Base-by-base conservation (phyloP, 2,329 filamentous ascomycete species). In the Ceratocystis eucalypticola region DNA sequence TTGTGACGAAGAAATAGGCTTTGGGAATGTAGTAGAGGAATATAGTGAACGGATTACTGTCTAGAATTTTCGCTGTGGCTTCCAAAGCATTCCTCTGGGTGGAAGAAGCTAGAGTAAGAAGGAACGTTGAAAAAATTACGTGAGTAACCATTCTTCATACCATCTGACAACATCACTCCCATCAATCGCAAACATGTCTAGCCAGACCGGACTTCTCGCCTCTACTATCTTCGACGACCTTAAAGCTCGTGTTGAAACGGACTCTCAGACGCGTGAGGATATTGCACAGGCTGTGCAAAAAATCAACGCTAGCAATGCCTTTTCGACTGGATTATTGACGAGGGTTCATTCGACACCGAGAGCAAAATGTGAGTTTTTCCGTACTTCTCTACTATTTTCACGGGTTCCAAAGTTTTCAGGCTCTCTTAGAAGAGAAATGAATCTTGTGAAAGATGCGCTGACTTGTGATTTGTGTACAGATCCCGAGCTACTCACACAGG, bases 261-360 rank as follows among this genome's bases (percentile, higher is more conserved):
- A 68, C 22, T 59, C 59, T 7, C 44, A 61, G 12, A 65, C 61
- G 17, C 44, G 63, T 2, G 66, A 68, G n/a, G 37, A 55, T 12
- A 46, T 68, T 3, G 55, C 57, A n/a, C 30, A 41, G 45, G 66
- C 66, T 5, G 63, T 68, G n/a, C 66, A 68, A 20, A 59, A 61
- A 17, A 6, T 68, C 46, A 65, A 48, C 15, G 28, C 64, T 17
- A 62, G 63, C 59, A 65, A 65, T n/a, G 64, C 63, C 20, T 62
- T 62, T 48, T 62, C 66, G 8, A 65, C 48, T 15, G 64, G 66
- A 10, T 12, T 65, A n/a, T 45, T 68, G 44, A 65, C 63, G 33
- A 59, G 66, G 28, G 90, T 94, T 62, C 94, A 99, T 77, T 94
- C 92, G 1, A 96, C 91, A 3, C 86, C 90, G 12, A 83, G 86